Base-by-base conservation (phyloP, 2,329 filamentous ascomycete species). In the Aureobasidium leucospermi region DNA sequence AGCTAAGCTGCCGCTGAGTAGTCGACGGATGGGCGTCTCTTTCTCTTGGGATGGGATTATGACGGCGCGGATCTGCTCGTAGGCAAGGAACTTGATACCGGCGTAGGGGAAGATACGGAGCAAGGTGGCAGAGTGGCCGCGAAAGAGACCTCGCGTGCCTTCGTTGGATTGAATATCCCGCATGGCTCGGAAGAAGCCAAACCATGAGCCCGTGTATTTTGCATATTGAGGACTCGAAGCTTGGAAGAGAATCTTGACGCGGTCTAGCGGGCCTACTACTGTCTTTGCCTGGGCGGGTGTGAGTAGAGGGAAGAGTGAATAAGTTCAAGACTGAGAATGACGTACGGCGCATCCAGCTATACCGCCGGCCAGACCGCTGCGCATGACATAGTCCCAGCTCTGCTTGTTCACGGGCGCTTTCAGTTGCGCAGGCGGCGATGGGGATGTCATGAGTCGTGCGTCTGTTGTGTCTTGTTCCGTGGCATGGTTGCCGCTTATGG, bases 231-330 rank as follows among this genome's bases (percentile, higher is more conserved):
- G 94, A 69, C 94, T 96, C 69, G 88, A 90, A 56, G 94, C 88
- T 73, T 99, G 94, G 76, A 99, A 97, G 60, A 99, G 87, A 70
- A 99, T 99, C 76, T 99, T 99, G 69, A 99, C 94, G 65, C 94
- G 87, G 75, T 99, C 94, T 64, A 99, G 88, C 28, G 94, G 94
- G 28, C 91, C 94, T 39, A 99, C 95, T 6, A 96, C 80, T 0
- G 93, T 96, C 80, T 99, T 99, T 63, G 89, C 94, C 91, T 96
- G 67, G 55, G 13, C 6, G 52, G 19, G 42, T 36, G 41, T 60
- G 62, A 59, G 52, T 16, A 16, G 19, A 4, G 5, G 9, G 31
- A 6, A 9, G 9, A 28, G 10, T 11, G 31, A 7, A 52, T 16
- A 19, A 39, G 46, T 16, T 23, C 23, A 23, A 23, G 49, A 48